phyloP scores from a whole-genome alignment of 305 asterid genomes.

The Rubia balearica region DNA sequence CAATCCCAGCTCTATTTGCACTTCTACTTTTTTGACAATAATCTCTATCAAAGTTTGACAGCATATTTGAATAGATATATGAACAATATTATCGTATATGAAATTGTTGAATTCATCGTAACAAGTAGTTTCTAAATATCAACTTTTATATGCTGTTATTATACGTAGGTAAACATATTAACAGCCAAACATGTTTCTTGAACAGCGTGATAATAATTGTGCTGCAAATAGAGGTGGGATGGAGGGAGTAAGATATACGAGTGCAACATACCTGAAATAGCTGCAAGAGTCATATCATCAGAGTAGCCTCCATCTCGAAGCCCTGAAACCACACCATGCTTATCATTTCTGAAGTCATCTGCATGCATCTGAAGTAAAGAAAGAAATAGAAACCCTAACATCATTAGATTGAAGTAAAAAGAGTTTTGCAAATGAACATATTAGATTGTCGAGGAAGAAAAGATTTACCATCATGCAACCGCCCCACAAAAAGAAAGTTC shows the following conservation, averaged over 20 bases:
- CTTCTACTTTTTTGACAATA: too few species aligned
- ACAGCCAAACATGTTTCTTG: too few species aligned
- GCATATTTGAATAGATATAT: too few species aligned
- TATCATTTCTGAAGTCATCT: constrained; percentile 87
- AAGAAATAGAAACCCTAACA: constrained; percentile 16
- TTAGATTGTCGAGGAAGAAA: neutral
- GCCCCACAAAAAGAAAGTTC: constrained; percentile 96
- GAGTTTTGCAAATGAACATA: constrained; percentile 16
- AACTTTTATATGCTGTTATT: too few species aligned
- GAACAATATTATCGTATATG: too few species aligned
- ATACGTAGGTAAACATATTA: too few species aligned
- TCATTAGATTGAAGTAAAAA: constrained; percentile 1
- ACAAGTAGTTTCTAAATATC: too few species aligned
- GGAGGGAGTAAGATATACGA: constrained; percentile 2
- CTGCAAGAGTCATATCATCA: constrained; percentile 99
- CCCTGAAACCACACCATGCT: constrained; percentile 70
- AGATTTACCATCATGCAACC: constrained; percentile 98
- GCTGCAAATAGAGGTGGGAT: too few species aligned
- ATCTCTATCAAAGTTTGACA: too few species aligned
- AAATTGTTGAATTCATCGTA: too few species aligned
- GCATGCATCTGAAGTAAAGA: constrained; percentile 80
- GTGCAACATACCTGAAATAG: constrained; percentile 67
- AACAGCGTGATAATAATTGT: too few species aligned
- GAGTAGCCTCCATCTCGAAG: constrained; percentile 98
- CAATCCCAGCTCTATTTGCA: too few species aligned